Percentiles rank a stretch among this genome's conserved stretches.
These are phyloP conservation scores for Glycine tomentella DNA, from an alignment of 306 rosid species.

Conservation along the genomic window DNA sequence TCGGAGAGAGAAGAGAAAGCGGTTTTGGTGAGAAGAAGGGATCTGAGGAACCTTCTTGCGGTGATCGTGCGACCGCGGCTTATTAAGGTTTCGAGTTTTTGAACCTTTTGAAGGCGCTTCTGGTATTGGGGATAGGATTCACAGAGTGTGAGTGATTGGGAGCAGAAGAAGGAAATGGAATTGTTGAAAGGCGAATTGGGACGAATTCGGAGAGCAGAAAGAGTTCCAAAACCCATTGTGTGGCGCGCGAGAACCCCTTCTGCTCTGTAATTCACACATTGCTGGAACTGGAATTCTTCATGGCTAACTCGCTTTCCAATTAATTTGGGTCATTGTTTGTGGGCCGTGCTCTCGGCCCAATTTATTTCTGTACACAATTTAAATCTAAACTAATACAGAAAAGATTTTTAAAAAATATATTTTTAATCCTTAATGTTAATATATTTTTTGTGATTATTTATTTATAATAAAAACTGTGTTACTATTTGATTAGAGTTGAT, in stretches of 20 bases:
- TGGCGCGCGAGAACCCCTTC: not conserved
- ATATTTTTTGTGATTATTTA: no score
- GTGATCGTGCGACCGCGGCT: slow-evolving; percentile 51
- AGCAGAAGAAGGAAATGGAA: slow-evolving; percentile 46
- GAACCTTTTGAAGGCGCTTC: no score
- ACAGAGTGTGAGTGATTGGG: slow-evolving; percentile 38
- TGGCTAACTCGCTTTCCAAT: not conserved
- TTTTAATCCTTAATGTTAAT: no score
- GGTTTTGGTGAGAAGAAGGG: slow-evolving; percentile 54
- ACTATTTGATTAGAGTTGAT: not conserved
- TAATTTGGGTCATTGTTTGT: not conserved
- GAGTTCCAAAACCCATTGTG: slow-evolving; percentile 54
- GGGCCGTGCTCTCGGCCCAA: not conserved
- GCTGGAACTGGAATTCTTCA: not conserved
- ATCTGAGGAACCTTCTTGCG: slow-evolving; percentile 58
- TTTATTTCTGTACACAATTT: no score
- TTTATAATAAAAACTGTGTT: not conserved
- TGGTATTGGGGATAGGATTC: no score
- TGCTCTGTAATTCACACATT: not conserved
- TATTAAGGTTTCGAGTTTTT: slow-evolving; percentile 60
- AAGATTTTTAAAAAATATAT: no score
- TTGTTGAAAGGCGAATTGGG: slow-evolving; percentile 37
- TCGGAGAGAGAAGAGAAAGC: slow-evolving; percentile 64
- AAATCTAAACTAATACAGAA: no score
- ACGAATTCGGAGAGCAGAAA: slow-evolving; percentile 39